Evolutionary conservation across 2,329 filamentous ascomycete species (phyloP), one percentile per base, ranked within the genome.

Genomic region (Penicillium sumatraense): DNA sequence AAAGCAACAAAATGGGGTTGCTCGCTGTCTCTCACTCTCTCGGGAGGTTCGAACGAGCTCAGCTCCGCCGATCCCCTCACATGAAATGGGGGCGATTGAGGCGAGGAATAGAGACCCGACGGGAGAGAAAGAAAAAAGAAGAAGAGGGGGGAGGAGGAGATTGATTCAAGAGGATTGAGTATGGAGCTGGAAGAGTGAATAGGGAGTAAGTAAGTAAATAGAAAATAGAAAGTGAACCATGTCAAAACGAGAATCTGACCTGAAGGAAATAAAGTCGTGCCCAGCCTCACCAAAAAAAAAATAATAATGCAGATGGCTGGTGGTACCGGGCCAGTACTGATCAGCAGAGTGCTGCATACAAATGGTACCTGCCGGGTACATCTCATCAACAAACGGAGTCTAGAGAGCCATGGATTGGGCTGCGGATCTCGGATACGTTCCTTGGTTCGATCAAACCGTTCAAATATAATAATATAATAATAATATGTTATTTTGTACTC

Each of bases 221-320:
- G 11, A 16, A 36, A 35, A 5, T 6, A 16, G 13, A 35, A 35
- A 26, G 24, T 31, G 20, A 45, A 41, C n/a, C n/a, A n/a, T 41
- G 38, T 42, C 2, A 42, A 16, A 42, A 23, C 5, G 21, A 16
- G 16, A 9, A 7, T 18, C 35, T 18, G 40, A 41, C 7, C 23
- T 44, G 40, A 5, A 38, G 35, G 42, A 54, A 35, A 9, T 18
- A 56, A 26, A 21, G 24, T n/a, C 21, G 9, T 38, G 44, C 55
- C 60, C 58, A 58, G 53, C 60, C 56, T 60, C 55, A 41, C 23
- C 54, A 27, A n/a, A 18, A 46, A 61, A 63, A 64, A 61, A 53
- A 53, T 8, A 23, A n/a, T n/a, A n/a, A n/a, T n/a, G n/a, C n/a
- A 29, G 58, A 69, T 65, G 66, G 66, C 66, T 68, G 67, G 66